These are phyloP conservation scores for Aspergillus bertholletiae DNA, from an alignment of 495 filamentous ascomycete genomes.

Conservation along the genomic window DNA sequence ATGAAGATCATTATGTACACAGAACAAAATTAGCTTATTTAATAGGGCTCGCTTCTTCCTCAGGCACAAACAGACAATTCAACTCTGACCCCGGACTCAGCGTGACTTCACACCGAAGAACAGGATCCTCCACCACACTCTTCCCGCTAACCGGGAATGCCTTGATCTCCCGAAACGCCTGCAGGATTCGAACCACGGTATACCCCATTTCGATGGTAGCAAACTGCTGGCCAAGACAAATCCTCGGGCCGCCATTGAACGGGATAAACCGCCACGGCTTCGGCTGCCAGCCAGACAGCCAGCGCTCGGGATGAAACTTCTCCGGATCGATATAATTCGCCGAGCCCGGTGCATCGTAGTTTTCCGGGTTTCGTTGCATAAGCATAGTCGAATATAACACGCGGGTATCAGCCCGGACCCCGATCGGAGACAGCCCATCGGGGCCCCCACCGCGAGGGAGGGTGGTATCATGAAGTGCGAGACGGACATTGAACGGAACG, in stretches of 20 bases:
- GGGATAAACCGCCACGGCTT: constrained; percentile 64
- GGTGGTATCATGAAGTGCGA: constrained; percentile 40
- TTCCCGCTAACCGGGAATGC: constrained; percentile 30
- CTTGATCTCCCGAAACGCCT: constrained; percentile 54
- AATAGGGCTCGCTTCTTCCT: constrained; percentile 10
- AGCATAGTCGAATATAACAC: constrained; percentile 48
- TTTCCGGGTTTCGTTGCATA: constrained; percentile 54
- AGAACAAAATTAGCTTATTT: neutral
- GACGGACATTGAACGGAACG: constrained; percentile 52
- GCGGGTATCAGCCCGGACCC: constrained; percentile 35
- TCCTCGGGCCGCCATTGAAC: constrained; percentile 60
- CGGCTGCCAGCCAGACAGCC: constrained; percentile 66
- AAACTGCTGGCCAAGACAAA: constrained; percentile 62
- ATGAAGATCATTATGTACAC: too few relatives aligned
- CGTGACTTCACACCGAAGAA: constrained; percentile 37
- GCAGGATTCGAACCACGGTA: constrained; percentile 56
- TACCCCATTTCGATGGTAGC: constrained; percentile 61
- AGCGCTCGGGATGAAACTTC: constrained; percentile 66
- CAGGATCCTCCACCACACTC: constrained; percentile 34
- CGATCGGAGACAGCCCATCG: constrained; percentile 42
- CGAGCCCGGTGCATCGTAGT: constrained; percentile 47
- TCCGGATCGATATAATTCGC: constrained; percentile 49
- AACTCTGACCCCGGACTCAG: constrained; percentile 38
- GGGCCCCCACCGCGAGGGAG: constrained; percentile 50
- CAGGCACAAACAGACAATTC: constrained; percentile 40